Percentiles rank a stretch among this genome's conserved stretches.
Conservation (phyloP, 495 filamentous ascomycete species). For the Trichoderma virens region DNA sequence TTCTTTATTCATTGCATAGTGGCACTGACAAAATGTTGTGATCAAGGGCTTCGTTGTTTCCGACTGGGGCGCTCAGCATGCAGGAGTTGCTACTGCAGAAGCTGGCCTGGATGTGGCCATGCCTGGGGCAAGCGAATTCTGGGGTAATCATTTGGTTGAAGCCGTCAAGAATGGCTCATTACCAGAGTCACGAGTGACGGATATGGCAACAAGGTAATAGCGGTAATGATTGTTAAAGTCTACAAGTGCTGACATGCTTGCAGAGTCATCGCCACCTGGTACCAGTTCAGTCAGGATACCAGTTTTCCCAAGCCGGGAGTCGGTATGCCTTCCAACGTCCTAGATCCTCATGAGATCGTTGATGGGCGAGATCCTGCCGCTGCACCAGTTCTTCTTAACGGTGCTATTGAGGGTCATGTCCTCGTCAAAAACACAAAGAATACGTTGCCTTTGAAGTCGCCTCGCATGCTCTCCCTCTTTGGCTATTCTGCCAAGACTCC, state of each 20-base stretch:
- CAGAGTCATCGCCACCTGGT: slow-evolving; percentile 54
- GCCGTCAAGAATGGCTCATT: slow-evolving; percentile 44
- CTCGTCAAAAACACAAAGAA: slow-evolving; percentile 54
- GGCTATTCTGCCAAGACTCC: slow-evolving; percentile 44
- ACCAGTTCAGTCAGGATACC: slow-evolving; percentile 44
- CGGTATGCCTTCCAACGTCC: slow-evolving; percentile 44
- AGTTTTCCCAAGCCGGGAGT: slow-evolving; percentile 37
- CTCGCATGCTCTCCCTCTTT: slow-evolving; percentile 39
- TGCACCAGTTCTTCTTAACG: slow-evolving; percentile 33
- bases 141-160: slow-evolving; percentile 30
- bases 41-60: slow-evolving; percentile 53
- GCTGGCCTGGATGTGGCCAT: slow-evolving; percentile 58
- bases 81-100: slow-evolving; percentile 43
- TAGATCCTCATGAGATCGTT: slow-evolving; percentile 43
- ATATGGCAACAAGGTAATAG: slow-evolving; percentile 40
- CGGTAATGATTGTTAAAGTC: neutral
- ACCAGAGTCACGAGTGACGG: slow-evolving; percentile 40
- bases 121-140: slow-evolving; percentile 39
- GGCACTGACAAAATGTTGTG: neutral
- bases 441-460: slow-evolving; percentile 46
- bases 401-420: slow-evolving; percentile 49
- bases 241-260: neutral
- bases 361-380: slow-evolving; percentile 37
- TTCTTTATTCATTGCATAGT: neutral
- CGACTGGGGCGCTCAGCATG: slow-evolving; percentile 60